A percentile compares a stretch with the other conserved stretches of the same genome.
Conservation (phyloP, 1,284 basidiomycete species). For the Moniliella sp. region DNA sequence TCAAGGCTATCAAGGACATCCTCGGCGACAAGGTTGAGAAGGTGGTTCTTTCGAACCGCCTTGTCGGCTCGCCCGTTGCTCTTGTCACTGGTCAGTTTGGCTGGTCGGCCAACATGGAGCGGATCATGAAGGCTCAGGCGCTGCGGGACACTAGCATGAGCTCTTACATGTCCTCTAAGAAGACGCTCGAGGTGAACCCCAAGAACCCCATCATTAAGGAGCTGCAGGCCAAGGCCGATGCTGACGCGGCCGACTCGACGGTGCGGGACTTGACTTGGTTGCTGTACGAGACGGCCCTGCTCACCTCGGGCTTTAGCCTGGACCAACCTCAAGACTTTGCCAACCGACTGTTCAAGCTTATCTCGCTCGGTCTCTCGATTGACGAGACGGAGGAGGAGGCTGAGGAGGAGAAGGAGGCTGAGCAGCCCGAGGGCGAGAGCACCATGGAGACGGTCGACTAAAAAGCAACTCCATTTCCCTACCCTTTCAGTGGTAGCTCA, state of each 20-base stretch:
- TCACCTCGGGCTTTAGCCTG: constrained; percentile 53
- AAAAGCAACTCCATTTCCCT: too few species aligned
- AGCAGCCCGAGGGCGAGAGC: constrained; percentile 24
- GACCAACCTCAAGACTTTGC: constrained; percentile 87
- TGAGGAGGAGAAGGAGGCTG: constrained; percentile 5
- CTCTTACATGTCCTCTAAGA: constrained; percentile 79
- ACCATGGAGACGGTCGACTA: constrained; percentile 34
- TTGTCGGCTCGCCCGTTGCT: constrained; percentile 32
- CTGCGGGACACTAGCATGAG: constrained; percentile 96
- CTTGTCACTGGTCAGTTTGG: constrained; percentile 86
- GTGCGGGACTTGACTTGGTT: constrained; percentile 86
- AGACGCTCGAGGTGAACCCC: constrained; percentile 95
- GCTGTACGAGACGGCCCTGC: constrained; percentile 84
- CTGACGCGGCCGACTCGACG: constrained; percentile 85
- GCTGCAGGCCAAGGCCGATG: constrained; percentile 74
- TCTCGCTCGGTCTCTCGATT: constrained; percentile 46
- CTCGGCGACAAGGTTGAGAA: constrained; percentile 99
- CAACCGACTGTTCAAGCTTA: constrained; percentile 91
- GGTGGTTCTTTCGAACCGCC: constrained; percentile 86
- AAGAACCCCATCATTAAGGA: constrained; percentile 84
- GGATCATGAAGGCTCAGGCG: constrained; percentile 99
- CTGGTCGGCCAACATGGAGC: constrained; percentile 98
- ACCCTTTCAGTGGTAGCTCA: too few species aligned
- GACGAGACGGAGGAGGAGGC: constrained; percentile 32
- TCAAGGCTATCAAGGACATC: constrained; percentile 86